Conservation (phyloP, 192 early-diverging fungal genomes). For the Podila epigama region DNA sequence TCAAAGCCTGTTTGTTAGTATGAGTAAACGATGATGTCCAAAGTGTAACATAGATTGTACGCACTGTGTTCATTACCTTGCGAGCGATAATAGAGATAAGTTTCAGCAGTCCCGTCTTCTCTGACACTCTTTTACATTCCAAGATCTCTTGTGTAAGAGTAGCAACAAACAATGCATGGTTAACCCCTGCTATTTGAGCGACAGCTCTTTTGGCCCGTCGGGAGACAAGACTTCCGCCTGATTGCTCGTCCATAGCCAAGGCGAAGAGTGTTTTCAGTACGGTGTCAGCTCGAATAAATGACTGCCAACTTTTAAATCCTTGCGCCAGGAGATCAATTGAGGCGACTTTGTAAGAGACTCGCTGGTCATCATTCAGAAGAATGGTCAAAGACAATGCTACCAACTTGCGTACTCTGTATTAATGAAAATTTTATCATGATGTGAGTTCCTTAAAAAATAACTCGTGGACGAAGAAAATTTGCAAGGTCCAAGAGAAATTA, state of each 20-base stretch:
- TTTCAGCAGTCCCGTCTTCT: slow-evolving; percentile 67
- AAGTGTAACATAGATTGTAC: background rate
- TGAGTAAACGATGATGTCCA: background rate
- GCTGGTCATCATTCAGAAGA: slow-evolving; percentile 66
- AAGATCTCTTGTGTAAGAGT: slow-evolving; percentile 80
- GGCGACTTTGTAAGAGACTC: slow-evolving; percentile 57
- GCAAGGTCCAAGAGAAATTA: slow-evolving; percentile 1
- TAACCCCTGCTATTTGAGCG: slow-evolving; percentile 71
- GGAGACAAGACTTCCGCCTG: slow-evolving; percentile 49
- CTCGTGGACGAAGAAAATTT: background rate
- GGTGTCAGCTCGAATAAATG: slow-evolving; percentile 66
- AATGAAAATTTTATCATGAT: background rate
- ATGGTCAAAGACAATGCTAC: slow-evolving; percentile 73
- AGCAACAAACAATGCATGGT: slow-evolving; percentile 72
- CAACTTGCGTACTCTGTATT: slow-evolving; percentile 59
- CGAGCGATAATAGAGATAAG: slow-evolving; percentile 76
- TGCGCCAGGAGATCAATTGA: slow-evolving; percentile 78
- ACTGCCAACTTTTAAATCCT: slow-evolving; percentile 80
- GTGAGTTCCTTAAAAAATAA: too few species aligned
- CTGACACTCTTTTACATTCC: slow-evolving; percentile 66
- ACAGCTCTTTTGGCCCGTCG: slow-evolving; percentile 73
- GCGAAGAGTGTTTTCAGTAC: slow-evolving; percentile 69
- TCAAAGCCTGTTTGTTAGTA: background rate
- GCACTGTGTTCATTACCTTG: slow-evolving; percentile 58
- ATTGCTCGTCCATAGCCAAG: slow-evolving; percentile 54